Evolutionary conservation across 2,329 filamentous ascomycete species (phyloP), one percentile per base, ranked within the genome.

Genomic region (Talaromyces islandicus): DNA sequence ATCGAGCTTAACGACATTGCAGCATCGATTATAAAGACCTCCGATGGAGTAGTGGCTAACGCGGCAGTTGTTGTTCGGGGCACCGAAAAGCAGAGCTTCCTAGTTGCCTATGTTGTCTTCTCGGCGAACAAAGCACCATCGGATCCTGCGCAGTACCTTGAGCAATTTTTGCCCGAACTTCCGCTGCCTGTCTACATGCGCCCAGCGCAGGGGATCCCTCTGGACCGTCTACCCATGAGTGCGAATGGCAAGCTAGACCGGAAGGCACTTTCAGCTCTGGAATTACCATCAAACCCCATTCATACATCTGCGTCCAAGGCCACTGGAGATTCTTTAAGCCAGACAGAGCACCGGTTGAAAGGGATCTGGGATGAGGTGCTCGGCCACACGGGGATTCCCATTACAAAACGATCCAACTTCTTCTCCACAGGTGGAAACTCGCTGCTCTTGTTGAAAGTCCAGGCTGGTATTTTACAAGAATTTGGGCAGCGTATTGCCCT

Each of bases 1-100:
- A 75, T 83, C 30, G 80, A 84, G 17, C 66, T 84, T 0, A 65
- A 69, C 2, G 82, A 84, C 6, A 72, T 83, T 21, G 74, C 75
- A 56, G 60, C 61, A 5, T 61, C 60, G 10, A 71, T 78, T 46
- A 25, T 75, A 3, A 27, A 63, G 0, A 60, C 63, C 21, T 65
- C 72, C 0, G 53, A 63, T 3, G 66, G 69, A 2, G 48, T 38
- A 4, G 17, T 60, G 4, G 24, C 30, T 2, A 35, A 56, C 32
- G 32, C 41, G n/a, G 58, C 52, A 6, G 52, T 32, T 46, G 24
- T 21, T 19, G 19, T 56, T 17, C 30, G 58, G 46, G 25, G 6
- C 10, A 12, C 14, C 12, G 24, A 54, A 21, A 1, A 17, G 11
- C 4, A 25, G 1, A 48, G 38, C n/a, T 19, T 25, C 17, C 14